A percentile compares a stretch with the other conserved stretches of the same genome.
phyloP scores from a whole-genome alignment of 331 rosid species.

The Ulmus americana region DNA sequence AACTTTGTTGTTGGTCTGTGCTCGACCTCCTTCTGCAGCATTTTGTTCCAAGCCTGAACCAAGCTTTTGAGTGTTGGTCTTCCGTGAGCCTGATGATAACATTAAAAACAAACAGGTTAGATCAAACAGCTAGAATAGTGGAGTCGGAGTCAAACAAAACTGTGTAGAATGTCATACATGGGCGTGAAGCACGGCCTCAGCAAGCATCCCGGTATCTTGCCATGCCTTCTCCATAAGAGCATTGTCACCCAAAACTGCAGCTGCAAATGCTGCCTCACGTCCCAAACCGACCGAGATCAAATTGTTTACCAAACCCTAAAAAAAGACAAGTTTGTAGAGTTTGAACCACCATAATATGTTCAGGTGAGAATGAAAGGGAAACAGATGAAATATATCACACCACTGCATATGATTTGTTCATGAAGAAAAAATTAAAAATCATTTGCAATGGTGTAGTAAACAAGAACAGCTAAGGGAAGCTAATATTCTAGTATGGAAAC shows the following conservation, averaged over 20 bases:
- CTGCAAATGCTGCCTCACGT: conserved; percentile 95
- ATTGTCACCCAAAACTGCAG: conserved; percentile 87
- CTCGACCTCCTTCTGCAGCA: conserved; percentile 78
- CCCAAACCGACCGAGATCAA: conserved; percentile 79
- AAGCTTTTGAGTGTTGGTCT: conserved; percentile 83
- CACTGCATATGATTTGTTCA: too few relatives aligned
- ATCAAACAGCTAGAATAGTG: conserved; percentile 4
- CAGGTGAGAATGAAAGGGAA: too few relatives aligned
- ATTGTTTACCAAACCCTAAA: conserved; percentile 68
- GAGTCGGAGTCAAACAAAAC: neutral
- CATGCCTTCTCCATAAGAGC: conserved; percentile 95
- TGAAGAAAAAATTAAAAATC: neutral
- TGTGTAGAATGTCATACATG: conserved; percentile 48
- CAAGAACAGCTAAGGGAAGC: conserved; percentile 15
- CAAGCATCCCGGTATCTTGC: conserved; percentile 98
- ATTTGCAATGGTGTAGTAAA: neutral
- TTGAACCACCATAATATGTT: neutral
- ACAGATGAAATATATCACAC: too few relatives aligned
- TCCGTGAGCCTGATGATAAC: conserved; percentile 73
- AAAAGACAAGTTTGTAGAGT: too few relatives aligned
- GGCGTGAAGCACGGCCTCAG: conserved; percentile 97
- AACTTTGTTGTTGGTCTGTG: conserved; percentile 57
- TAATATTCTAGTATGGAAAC: conserved; percentile 14
- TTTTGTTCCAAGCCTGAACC: conserved; percentile 86
- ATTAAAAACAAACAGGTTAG: conserved; percentile 21